A percentile compares a stretch with the other conserved stretches of the same genome.
Conservation (phyloP, 1,284 basidiomycete species). For the Ganoderma meredithae region DNA sequence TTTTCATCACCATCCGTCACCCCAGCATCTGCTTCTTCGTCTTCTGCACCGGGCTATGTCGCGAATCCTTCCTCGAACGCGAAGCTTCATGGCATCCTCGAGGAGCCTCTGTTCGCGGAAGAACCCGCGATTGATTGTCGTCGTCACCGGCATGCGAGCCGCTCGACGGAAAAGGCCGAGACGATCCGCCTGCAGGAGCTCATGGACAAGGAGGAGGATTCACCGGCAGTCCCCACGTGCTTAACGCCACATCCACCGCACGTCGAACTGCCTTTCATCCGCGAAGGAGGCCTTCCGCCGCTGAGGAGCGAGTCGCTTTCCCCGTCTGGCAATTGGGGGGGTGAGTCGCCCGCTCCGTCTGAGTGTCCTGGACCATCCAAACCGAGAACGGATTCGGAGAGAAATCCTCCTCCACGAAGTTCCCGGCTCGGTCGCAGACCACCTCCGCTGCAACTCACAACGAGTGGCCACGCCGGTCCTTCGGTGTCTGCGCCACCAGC, state of each 20-base stretch:
- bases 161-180: slow-evolving; percentile 21
- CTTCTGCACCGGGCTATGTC: slow-evolving; percentile 32
- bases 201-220: slow-evolving; percentile 10
- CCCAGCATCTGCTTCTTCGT: slow-evolving; percentile 38
- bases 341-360: background rate
- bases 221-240: background rate
- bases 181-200: slow-evolving; percentile 24
- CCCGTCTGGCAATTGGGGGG: background rate
- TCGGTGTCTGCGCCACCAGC: slow-evolving; percentile 8
- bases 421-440: background rate
- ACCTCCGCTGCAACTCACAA: slow-evolving; percentile 15
- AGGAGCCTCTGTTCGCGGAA: slow-evolving; percentile 32
- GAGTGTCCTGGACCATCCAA: slow-evolving; percentile 1
- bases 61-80: slow-evolving; percentile 16
- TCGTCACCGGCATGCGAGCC: slow-evolving; percentile 16
- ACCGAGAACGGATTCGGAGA: background rate
- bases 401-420: background rate
- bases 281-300: background rate
- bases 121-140: slow-evolving; percentile 30
- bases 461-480: background rate
- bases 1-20: slow-evolving; percentile 45
- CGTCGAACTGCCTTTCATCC: background rate
- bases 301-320: slow-evolving; percentile 8
- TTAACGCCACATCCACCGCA: background rate
- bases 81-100: slow-evolving; percentile 36